Percentiles rank a stretch among this genome's conserved stretches.
Conservation (phyloP, 2,329 filamentous ascomycete species). For the Fusarium fracticaudum region DNA sequence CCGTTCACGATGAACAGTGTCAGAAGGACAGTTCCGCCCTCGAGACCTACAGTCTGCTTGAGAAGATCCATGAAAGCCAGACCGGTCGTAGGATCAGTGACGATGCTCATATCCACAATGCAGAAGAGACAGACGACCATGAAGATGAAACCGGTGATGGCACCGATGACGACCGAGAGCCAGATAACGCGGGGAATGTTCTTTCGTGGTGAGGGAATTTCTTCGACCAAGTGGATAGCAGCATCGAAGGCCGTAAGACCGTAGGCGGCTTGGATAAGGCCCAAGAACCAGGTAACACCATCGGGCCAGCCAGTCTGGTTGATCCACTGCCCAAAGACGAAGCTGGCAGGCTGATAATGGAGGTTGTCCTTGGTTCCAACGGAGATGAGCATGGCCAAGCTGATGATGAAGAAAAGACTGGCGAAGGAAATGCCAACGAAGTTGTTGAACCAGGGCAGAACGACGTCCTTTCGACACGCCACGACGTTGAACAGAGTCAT, state of each 20-base stretch:
- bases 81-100: conserved; percentile 52
- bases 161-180: conserved; percentile 60
- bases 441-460: conserved; percentile 63
- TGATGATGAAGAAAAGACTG: conserved; percentile 61
- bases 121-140: conserved; percentile 63
- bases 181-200: conserved; percentile 63
- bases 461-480: conserved; percentile 55
- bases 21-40: conserved; percentile 56
- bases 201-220: conserved; percentile 61
- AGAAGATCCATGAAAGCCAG: conserved; percentile 62
- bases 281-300: conserved; percentile 67
- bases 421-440: conserved; percentile 64
- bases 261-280: conserved; percentile 66
- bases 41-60: conserved; percentile 46
- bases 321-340: conserved; percentile 62
- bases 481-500: conserved; percentile 62
- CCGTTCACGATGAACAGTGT: conserved; percentile 66
- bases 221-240: conserved; percentile 67
- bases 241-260: conserved; percentile 63
- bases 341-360: conserved; percentile 58
- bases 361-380: conserved; percentile 58
- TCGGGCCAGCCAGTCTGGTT: conserved; percentile 61
- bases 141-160: conserved; percentile 60
- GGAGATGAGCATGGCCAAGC: conserved; percentile 60
- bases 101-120: conserved; percentile 56